These are phyloP conservation scores for Eucalyptus curtisii DNA, from an alignment of 345 rosid genomes.

Conservation along the genomic window DNA sequence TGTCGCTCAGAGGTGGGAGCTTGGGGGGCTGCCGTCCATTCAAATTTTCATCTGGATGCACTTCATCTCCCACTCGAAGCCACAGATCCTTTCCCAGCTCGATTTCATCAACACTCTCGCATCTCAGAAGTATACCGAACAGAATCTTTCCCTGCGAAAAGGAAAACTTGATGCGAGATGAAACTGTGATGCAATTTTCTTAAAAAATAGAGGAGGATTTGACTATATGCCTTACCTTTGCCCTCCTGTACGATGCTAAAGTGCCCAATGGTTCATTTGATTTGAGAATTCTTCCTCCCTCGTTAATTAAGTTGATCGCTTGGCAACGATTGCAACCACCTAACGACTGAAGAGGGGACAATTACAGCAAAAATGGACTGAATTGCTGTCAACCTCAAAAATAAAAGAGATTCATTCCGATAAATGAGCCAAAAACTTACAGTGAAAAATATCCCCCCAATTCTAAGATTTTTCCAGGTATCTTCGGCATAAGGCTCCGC, in stretches of 20 bases:
- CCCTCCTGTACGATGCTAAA: conserved; percentile 81
- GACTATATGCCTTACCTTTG: conserved; percentile 33
- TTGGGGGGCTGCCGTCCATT: neutral
- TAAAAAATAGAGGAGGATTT: neutral
- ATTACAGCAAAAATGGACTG: neutral
- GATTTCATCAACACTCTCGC: neutral
- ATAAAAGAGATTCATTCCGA: neutral
- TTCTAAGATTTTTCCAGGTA: conserved; percentile 56
- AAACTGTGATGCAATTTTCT: neutral
- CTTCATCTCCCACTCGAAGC: conserved; percentile 60
- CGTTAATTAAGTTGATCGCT: conserved; percentile 45
- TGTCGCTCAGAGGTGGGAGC: neutral
- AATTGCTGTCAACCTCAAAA: neutral
- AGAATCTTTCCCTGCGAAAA: conserved; percentile 78
- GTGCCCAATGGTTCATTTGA: conserved; percentile 79
- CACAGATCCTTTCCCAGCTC: conserved; percentile 15
- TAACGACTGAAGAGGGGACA: conserved; percentile 32
- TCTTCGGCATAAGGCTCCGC: conserved; percentile 83
- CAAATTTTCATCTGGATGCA: conserved; percentile 10
- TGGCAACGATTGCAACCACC: conserved; percentile 98
- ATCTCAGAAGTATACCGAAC: conserved; percentile 63
- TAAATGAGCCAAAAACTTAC: conserved; percentile 23
- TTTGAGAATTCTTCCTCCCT: conserved; percentile 49
- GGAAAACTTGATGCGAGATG: neutral
- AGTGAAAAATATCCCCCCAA: conserved; percentile 43